phyloP scores from a whole-genome alignment of 2,329 filamentous ascomycete genomes.

The Monosporascus cannonballus region DNA sequence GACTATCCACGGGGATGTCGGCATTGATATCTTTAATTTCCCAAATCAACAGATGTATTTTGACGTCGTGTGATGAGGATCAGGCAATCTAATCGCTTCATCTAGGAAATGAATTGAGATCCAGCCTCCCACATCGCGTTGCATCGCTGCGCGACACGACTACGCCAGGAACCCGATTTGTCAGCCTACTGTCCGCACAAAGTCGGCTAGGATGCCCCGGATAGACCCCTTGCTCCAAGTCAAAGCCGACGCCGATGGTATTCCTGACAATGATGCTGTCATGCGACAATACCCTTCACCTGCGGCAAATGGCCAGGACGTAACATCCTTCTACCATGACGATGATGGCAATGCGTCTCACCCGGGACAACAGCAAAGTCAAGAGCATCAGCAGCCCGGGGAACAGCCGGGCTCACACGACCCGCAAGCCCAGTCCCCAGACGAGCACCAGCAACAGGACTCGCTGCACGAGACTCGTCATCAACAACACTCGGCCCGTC shows the following conservation, averaged over 20 bases:
- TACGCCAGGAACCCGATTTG: neutral
- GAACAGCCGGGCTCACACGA: constrained; percentile 16
- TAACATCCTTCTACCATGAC: constrained; percentile 34
- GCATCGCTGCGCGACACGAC: neutral
- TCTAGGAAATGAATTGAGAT: neutral
- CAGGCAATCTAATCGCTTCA: neutral
- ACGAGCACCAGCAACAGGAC: constrained; percentile 14
- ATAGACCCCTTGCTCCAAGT: constrained; percentile 21
- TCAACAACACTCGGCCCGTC: constrained; percentile 26
- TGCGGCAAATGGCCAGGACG: constrained; percentile 36
- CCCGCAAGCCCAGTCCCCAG: constrained; percentile 19
- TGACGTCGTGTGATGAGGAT: neutral
- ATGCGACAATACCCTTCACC: constrained; percentile 41
- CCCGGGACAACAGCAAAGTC: constrained; percentile 13
- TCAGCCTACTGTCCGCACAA: neutral
- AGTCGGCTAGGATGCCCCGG: constrained; percentile 18
- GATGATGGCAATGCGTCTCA: constrained; percentile 5
- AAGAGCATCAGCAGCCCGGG: constrained; percentile 13
- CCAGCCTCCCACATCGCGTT: neutral
- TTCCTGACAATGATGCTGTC: constrained; percentile 15
- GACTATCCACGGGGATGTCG: too few species aligned
- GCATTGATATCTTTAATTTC: neutral
- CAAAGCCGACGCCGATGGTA: constrained; percentile 14
- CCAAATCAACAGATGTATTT: neutral
- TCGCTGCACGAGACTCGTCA: constrained; percentile 4